Evolutionary conservation across 2,329 filamentous ascomycete species (phyloP), one percentile per base, ranked within the genome.

Genomic region (Ilyonectria destructans): DNA sequence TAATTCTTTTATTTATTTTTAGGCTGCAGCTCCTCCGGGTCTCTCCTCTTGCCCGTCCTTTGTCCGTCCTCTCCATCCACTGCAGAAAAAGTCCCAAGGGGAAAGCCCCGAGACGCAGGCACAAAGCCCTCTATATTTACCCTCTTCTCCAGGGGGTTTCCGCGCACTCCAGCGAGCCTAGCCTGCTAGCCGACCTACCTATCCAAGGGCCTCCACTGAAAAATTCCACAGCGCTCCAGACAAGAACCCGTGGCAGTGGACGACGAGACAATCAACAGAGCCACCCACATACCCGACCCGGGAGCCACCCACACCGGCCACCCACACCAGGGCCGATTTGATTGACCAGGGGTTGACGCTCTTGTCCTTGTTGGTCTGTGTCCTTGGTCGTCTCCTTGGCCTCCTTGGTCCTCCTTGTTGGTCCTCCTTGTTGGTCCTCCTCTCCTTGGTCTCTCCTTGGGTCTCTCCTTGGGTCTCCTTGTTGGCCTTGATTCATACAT

Each of bases 201-300:
- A 26, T 40, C 51, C 21, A 31, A 17, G 40, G 59, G 43, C 17
- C 31, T 46, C 55, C 55, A 54, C 48, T 35, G 35, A 29, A 26
- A 45, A 65, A 54, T 65, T 54, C 37, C 60, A 63, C 48, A 55
- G 55, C 62, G 55, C 46, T 64, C 62, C 29, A 33, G 23, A 33
- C 21, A 37, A 33, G 37, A 40, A 40, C 59, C 45, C 46, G 60
- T 43, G 59, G 51, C 23, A 29, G 23, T 31, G 48, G 23, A 51
- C 48, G 13, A 29, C 26, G 26, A 61, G 26, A 52, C 51, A 33
- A 37, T 35, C 45, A 56, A 37, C 29, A 57, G 51, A 19, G 49
- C 29, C 49, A 19, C 49, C 49, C 49, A 33, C 29, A 52, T 21
- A 48, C 45, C 46, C 48, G 48, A 29, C 48, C 48, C 48, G 23